A percentile compares a stretch with the other conserved stretches of the same genome.
Evolutionary conservation across 2,329 filamentous ascomycete genomes (phyloP).

Genomic region (Cercospora sp.): DNA sequence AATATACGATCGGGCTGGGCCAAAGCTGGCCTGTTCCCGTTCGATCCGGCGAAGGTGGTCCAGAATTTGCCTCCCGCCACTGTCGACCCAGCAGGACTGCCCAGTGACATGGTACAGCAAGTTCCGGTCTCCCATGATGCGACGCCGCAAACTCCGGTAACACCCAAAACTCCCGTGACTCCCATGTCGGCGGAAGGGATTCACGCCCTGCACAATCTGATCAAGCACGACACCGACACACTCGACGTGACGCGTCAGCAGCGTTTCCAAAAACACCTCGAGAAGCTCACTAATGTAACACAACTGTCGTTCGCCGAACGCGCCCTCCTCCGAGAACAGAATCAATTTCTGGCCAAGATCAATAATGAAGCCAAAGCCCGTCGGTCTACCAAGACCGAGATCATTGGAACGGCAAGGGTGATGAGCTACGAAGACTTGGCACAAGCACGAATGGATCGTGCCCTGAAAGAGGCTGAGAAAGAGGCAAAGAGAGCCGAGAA

Average conservation of each 20-base stretch:
- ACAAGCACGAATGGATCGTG: too few relatives aligned
- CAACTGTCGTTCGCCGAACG: neutral
- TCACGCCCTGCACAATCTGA: too few relatives aligned
- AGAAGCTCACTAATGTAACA: neutral
- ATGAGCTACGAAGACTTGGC: too few relatives aligned
- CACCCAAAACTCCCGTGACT: neutral
- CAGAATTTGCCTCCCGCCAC: neutral
- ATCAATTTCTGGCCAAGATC: neutral
- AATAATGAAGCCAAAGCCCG: too few relatives aligned
- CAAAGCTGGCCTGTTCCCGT: constrained; percentile 33
- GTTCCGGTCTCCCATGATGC: neutral
- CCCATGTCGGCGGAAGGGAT: neutral
- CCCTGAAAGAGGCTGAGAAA: too few relatives aligned
- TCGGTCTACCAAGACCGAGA: too few relatives aligned
- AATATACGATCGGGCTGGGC: constrained; percentile 37
- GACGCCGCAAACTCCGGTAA: neutral
- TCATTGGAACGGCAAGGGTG: too few relatives aligned
- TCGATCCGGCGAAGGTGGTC: constrained; percentile 20
- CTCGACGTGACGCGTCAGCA: too few relatives aligned
- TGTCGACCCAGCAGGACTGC: neutral
- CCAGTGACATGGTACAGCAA: neutral
- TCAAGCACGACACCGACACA: too few relatives aligned
- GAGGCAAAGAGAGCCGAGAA: too few relatives aligned
- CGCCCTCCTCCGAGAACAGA: neutral
- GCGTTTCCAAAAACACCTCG: too few relatives aligned